These are phyloP conservation scores for Geotrichum aggregatum DNA, from an alignment of 1,139 yeast species.

Conservation along the genomic window DNA sequence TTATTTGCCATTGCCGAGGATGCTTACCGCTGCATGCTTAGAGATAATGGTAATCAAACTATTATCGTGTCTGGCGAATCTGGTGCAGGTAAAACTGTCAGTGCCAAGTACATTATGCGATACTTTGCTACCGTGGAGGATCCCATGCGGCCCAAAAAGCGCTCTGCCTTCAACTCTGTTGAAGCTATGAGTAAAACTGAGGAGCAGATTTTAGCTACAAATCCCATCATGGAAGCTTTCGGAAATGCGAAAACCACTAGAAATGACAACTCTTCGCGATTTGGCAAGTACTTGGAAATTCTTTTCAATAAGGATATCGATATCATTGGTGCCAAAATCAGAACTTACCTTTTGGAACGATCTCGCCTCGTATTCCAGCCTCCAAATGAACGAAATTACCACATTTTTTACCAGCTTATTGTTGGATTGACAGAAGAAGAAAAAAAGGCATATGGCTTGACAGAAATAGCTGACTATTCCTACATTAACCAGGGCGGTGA, in stretches of 20 bases:
- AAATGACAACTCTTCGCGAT: slow-evolving; percentile 94
- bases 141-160: slow-evolving; percentile 41
- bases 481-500: slow-evolving; percentile 91
- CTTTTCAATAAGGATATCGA: slow-evolving; percentile 68
- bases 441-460: slow-evolving; percentile 55
- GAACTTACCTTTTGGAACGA: slow-evolving; percentile 89
- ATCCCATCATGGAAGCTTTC: slow-evolving; percentile 97
- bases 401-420: slow-evolving; percentile 86
- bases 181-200: slow-evolving; percentile 88
- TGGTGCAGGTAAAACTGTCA: slow-evolving; percentile 97
- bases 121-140: slow-evolving; percentile 94
- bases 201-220: slow-evolving; percentile 91
- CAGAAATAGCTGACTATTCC: slow-evolving; percentile 58
- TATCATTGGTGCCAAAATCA: slow-evolving; percentile 88
- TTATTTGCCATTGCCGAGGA: slow-evolving; percentile 97
- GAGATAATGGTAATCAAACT: slow-evolving; percentile 81
- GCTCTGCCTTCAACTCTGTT: slow-evolving; percentile 27
- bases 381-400: slow-evolving; percentile 81
- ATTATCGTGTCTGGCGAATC: slow-evolving; percentile 97
- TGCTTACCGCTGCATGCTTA: slow-evolving; percentile 85
- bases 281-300: slow-evolving; percentile 93
- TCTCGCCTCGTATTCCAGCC: slow-evolving; percentile 95
- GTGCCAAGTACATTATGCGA: slow-evolving; percentile 96
- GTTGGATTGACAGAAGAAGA: slow-evolving; percentile 67
- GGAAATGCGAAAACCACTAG: slow-evolving; percentile 99